These are phyloP conservation scores for Dipodascus albidus DNA, from an alignment of 805 yeast genomes.

Conservation along the genomic window DNA sequence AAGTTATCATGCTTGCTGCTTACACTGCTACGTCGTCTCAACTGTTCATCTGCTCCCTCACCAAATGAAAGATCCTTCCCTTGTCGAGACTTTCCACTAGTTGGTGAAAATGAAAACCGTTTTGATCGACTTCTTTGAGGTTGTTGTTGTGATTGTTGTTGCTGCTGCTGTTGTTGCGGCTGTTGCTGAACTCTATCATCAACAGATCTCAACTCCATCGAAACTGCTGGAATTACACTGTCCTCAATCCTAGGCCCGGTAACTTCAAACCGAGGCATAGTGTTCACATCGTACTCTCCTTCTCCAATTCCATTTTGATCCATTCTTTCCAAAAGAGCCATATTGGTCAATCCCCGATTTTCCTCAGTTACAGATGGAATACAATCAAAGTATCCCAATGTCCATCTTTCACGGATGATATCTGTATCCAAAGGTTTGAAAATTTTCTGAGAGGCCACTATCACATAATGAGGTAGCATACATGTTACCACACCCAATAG, in stretches of 20 bases:
- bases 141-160: neutral
- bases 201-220: neutral
- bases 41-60: neutral
- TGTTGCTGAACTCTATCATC: no score
- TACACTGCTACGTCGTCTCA: neutral
- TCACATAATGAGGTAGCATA: slow-evolving; percentile 49
- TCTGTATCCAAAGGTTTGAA: slow-evolving; percentile 59
- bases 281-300: neutral
- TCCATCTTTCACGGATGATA: slow-evolving; percentile 52
- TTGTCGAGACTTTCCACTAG: neutral
- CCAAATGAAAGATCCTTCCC: neutral
- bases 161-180: neutral
- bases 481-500: slow-evolving; percentile 44
- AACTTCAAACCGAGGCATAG: slow-evolving; percentile 12
- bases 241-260: slow-evolving; percentile 19
- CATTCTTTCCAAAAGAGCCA: neutral
- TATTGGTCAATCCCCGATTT: neutral
- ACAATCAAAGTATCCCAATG: slow-evolving; percentile 36
- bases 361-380: neutral
- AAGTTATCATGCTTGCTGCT: neutral
- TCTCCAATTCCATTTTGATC: neutral
- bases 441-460: slow-evolving; percentile 37
- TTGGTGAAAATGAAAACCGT: neutral
- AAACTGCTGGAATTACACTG: neutral
- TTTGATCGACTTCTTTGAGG: neutral